These are phyloP conservation scores for Sordariomycetes sp. DNA, from an alignment of 2,329 filamentous ascomycete genomes.

Conservation along the genomic window DNA sequence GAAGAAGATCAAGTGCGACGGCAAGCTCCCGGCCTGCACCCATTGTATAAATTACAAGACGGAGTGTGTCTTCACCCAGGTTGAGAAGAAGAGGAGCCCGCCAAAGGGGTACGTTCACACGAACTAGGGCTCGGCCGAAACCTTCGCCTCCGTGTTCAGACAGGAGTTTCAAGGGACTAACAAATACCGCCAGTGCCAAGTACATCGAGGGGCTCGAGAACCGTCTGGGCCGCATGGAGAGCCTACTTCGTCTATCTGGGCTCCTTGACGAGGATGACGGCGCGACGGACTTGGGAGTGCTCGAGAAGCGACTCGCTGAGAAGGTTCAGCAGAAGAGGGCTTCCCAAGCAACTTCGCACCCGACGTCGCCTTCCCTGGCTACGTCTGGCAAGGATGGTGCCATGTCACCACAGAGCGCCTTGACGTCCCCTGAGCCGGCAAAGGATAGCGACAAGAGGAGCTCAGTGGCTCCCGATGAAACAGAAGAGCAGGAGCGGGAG, in stretches of 20 bases:
- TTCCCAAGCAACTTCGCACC: slow-evolving; percentile 33
- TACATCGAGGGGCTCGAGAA: slow-evolving; percentile 98
- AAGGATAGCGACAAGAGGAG: slow-evolving; percentile 21
- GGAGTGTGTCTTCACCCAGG: slow-evolving; percentile 91
- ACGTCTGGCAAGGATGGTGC: slow-evolving; percentile 26
- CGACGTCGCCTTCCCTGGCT: slow-evolving; percentile 36
- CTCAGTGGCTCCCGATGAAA: slow-evolving; percentile 11
- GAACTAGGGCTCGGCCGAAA: neutral
- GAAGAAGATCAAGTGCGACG: slow-evolving; percentile 96
- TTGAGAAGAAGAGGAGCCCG: slow-evolving; percentile 96
- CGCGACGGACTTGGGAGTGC: slow-evolving; percentile 72
- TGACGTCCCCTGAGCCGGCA: slow-evolving; percentile 36
- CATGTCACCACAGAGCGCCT: slow-evolving; percentile 35
- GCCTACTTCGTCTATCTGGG: slow-evolving; percentile 72
- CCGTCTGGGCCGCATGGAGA: slow-evolving; percentile 89
- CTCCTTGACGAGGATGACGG: slow-evolving; percentile 74
- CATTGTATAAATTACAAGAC: slow-evolving; percentile 98
- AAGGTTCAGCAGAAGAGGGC: slow-evolving; percentile 30
- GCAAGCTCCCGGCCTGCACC: slow-evolving; percentile 85
- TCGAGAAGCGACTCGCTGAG: slow-evolving; percentile 64
- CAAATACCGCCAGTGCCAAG: slow-evolving; percentile 53
- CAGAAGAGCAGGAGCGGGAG: slow-evolving; percentile 46
- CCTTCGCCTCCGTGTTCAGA: neutral
- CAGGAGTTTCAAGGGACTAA: neutral
- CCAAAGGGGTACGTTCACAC: slow-evolving; percentile 70